phyloP scores from a whole-genome alignment of 768 basidiomycete species.

The Pisolithus albus region DNA sequence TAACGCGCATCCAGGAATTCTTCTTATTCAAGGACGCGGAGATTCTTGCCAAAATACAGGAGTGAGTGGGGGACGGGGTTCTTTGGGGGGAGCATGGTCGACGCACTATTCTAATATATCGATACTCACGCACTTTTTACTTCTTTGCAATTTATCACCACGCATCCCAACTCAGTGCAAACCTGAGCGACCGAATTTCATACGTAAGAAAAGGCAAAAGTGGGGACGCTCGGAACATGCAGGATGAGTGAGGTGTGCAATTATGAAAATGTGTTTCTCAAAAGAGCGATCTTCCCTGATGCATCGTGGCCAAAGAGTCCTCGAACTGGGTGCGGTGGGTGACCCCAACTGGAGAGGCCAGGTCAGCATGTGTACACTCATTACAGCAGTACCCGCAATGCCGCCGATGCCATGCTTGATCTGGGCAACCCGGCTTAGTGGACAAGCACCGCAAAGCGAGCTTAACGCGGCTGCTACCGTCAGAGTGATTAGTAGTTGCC shows the following conservation, averaged over 20 bases:
- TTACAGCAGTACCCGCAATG: constrained; percentile 1
- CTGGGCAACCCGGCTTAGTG: background rate
- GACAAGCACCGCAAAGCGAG: no score
- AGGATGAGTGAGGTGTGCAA: background rate
- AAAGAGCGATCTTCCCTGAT: background rate
- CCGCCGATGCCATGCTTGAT: background rate
- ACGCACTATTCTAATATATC: constrained; percentile 6
- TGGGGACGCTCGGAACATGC: background rate
- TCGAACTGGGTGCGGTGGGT: background rate
- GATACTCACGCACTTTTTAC: constrained; percentile 14
- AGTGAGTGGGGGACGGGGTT: constrained; percentile 38
- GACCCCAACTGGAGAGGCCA: background rate
- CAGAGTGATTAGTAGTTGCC: background rate
- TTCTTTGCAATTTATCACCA: constrained; percentile 16
- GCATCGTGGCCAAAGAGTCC: background rate
- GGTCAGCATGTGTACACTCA: no score
- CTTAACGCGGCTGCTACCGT: background rate
- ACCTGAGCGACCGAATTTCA: background rate
- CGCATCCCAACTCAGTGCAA: constrained; percentile 24
- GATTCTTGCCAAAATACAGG: constrained; percentile 93
- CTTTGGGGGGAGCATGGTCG: background rate
- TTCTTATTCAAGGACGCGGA: constrained; percentile 91
- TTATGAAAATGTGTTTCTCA: background rate
- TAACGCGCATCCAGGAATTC: constrained; percentile 61
- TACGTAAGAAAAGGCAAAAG: background rate